Evolutionary conservation across 208 protist genomes (phyloP).

Genomic region (Trichomonas gallinae): DNA sequence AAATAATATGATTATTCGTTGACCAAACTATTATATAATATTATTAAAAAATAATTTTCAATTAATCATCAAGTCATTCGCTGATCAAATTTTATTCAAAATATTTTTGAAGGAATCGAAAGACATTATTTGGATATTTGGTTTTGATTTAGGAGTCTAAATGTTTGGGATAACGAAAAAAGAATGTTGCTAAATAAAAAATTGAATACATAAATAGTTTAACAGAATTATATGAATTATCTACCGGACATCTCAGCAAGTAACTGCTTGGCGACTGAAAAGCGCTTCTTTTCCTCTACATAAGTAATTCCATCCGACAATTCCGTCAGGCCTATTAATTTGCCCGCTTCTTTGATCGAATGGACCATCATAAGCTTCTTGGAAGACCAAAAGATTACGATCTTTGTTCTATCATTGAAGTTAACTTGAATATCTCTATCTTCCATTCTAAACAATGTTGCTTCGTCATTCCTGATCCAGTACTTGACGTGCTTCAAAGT

Average conservation of each 20-base stretch:
- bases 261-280: not conserved
- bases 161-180: no score
- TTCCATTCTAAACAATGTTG: conserved; percentile 13
- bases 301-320: not conserved
- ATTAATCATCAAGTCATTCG: no score
- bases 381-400: not conserved
- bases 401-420: not conserved
- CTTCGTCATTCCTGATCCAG: not conserved
- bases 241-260: not conserved
- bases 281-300: not conserved
- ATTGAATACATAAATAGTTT: no score
- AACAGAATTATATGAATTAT: not conserved
- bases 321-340: not conserved
- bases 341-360: not conserved
- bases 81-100: no score
- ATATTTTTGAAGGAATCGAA: no score
- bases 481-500: not conserved
- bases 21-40: no score
- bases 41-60: no score
- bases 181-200: no score
- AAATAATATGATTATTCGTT: no score
- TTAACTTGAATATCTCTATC: conserved; percentile 10
- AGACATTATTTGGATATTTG: no score
- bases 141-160: no score
- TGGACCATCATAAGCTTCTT: not conserved